Conservation (phyloP, 2,329 filamentous ascomycete genomes). For the Xylaria sp. region DNA sequence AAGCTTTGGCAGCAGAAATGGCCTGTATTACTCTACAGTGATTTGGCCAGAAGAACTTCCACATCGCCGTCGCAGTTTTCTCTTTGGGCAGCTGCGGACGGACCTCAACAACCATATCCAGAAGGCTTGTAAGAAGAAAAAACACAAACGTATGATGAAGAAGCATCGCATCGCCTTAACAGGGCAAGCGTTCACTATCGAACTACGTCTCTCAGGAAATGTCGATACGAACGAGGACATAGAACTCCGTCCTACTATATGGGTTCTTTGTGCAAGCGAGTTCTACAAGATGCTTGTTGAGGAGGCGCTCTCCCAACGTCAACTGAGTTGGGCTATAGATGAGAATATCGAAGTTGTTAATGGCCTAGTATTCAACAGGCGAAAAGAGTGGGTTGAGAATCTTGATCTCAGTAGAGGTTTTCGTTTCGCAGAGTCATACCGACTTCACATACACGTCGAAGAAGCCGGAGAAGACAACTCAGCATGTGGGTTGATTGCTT, state of each 20-base stretch:
- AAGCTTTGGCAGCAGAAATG: background rate
- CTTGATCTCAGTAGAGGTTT: background rate
- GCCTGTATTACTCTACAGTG: background rate
- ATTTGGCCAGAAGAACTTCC: conserved; percentile 1
- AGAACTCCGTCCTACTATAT: conserved; percentile 3
- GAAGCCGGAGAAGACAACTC: background rate
- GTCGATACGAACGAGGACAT: background rate
- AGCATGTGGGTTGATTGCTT: background rate
- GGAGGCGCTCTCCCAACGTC: background rate
- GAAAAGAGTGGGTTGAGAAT: background rate
- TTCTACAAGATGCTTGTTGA: background rate
- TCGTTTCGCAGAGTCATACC: background rate
- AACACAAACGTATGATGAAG: background rate
- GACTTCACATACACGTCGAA: background rate
- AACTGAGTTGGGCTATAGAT: background rate
- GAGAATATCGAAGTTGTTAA: background rate
- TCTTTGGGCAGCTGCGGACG: background rate
- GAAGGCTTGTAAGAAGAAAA: background rate
- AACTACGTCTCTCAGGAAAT: background rate
- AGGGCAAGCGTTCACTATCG: conserved; percentile 5
- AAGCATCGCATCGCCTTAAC: background rate
- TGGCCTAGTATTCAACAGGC: background rate
- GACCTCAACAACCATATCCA: background rate
- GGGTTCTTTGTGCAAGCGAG: conserved; percentile 1
- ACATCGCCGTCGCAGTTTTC: background rate